phyloP scores from a whole-genome alignment of 768 basidiomycete genomes.

The Suillus subalutaceus region DNA sequence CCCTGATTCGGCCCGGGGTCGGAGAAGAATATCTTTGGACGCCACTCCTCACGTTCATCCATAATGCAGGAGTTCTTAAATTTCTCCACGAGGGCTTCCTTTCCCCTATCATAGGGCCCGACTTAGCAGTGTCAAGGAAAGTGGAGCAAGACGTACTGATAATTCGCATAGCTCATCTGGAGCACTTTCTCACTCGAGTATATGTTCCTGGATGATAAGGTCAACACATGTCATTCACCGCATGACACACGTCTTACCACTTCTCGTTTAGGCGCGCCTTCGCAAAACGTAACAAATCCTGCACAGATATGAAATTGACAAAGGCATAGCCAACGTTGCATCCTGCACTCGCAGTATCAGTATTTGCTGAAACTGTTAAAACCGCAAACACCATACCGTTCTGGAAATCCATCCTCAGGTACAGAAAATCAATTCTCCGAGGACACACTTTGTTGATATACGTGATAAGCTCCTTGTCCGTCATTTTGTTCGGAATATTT shows the following conservation, averaged over 20 bases:
- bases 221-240: slow-evolving; percentile 11
- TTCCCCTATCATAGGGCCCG: slow-evolving; percentile 56
- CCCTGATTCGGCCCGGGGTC: slow-evolving; percentile 71
- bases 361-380: slow-evolving; percentile 9
- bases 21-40: slow-evolving; percentile 84
- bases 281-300: slow-evolving; percentile 77
- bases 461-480: slow-evolving; percentile 65
- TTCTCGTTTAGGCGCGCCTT: slow-evolving; percentile 74
- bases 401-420: slow-evolving; percentile 84
- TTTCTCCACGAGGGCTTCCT: slow-evolving; percentile 88
- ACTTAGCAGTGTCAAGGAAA: slow-evolving; percentile 14
- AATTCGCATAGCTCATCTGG: slow-evolving; percentile 92
- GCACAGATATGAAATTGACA: slow-evolving; percentile 84
- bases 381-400: slow-evolving; percentile 53
- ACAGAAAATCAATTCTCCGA: slow-evolving; percentile 83
- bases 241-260: slow-evolving; percentile 53
- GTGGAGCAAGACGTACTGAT: slow-evolving; percentile 64
- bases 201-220: slow-evolving; percentile 67
- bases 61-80: slow-evolving; percentile 92
- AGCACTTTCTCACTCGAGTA: slow-evolving; percentile 89
- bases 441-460: slow-evolving; percentile 75
- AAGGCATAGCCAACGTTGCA: slow-evolving; percentile 86
- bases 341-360: slow-evolving; percentile 41
- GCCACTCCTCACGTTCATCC: slow-evolving; percentile 83
- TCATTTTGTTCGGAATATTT: slow-evolving; percentile 94